Conservation (phyloP, 495 filamentous ascomycete species). For the Hypoxylon rickii region DNA sequence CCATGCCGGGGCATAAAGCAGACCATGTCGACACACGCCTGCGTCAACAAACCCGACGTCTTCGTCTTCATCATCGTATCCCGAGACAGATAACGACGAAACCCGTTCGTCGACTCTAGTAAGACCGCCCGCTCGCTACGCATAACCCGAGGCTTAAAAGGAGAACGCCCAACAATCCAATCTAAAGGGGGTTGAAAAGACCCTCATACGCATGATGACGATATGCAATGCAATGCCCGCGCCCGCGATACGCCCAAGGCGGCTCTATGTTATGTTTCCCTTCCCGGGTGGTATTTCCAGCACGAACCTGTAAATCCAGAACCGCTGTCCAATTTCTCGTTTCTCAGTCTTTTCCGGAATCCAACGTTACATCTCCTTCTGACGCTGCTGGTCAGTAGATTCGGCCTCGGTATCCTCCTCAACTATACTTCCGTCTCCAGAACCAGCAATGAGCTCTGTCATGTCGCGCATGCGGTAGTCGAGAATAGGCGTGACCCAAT, state of each 20-base stretch:
- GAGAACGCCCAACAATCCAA: neutral
- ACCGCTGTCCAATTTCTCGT: neutral
- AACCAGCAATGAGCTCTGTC: conserved; percentile 51
- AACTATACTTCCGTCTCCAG: conserved; percentile 1
- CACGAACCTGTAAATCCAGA: neutral
- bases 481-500: conserved; percentile 59
- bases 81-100: too few relatives aligned
- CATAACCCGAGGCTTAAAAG: neutral
- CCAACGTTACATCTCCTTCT: neutral
- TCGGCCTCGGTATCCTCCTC: neutral
- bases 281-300: conserved; percentile 26
- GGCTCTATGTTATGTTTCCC: neutral
- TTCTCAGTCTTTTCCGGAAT: neutral
- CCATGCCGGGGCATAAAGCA: too few relatives aligned
- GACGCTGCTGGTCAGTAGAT: neutral
- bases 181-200: neutral
- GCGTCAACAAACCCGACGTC: too few relatives aligned
- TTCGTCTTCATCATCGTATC: too few relatives aligned
- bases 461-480: conserved; percentile 63
- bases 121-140: neutral
- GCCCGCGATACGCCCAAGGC: neutral
- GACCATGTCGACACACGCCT: too few relatives aligned
- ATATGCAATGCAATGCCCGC: conserved; percentile 2
- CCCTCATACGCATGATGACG: neutral
- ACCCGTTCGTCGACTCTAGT: neutral